phyloP scores from a whole-genome alignment of 2,329 filamentous ascomycete species.

The Monosporascus ibericus region DNA sequence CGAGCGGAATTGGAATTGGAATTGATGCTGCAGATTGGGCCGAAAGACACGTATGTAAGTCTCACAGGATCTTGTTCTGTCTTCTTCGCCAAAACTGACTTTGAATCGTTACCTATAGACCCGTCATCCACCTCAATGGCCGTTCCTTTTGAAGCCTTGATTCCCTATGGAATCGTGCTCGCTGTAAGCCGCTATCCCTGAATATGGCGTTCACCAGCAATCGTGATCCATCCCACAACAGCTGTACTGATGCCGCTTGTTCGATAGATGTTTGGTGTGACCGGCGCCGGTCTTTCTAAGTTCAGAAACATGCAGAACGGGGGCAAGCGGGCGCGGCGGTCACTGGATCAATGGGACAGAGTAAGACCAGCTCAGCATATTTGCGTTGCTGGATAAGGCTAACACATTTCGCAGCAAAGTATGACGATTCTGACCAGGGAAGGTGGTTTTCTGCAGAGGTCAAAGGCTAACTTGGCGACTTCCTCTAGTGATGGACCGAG shows the following conservation, averaged over 20 bases:
- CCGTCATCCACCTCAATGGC: slow-evolving; percentile 41
- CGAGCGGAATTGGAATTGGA: background rate
- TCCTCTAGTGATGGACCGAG: slow-evolving; percentile 57
- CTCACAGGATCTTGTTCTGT: background rate
- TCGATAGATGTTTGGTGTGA: slow-evolving; percentile 55
- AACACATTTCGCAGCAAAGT: slow-evolving; percentile 47
- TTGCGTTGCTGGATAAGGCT: slow-evolving; percentile 13
- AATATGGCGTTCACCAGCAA: background rate
- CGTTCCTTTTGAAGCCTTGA: slow-evolving; percentile 57
- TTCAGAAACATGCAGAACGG: slow-evolving; percentile 54
- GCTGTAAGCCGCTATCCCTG: slow-evolving; percentile 38
- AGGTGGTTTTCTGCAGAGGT: slow-evolving; percentile 4
- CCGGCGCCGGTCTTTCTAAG: slow-evolving; percentile 51
- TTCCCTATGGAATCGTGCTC: slow-evolving; percentile 60
- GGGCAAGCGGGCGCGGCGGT: slow-evolving; percentile 54
- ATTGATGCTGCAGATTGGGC: background rate
- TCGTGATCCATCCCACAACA: slow-evolving; percentile 1
- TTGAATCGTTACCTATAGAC: background rate
- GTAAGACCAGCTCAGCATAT: slow-evolving; percentile 31
- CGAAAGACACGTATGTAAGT: slow-evolving; percentile 2
- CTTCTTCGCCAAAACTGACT: slow-evolving; percentile 2
- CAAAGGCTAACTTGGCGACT: slow-evolving; percentile 9
- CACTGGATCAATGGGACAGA: slow-evolving; percentile 57
- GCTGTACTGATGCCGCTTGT: slow-evolving; percentile 12
- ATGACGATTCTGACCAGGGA: slow-evolving; percentile 9